Evolutionary conservation across 345 rosid genomes (phyloP).

Genomic region (Balakata baccata): DNA sequence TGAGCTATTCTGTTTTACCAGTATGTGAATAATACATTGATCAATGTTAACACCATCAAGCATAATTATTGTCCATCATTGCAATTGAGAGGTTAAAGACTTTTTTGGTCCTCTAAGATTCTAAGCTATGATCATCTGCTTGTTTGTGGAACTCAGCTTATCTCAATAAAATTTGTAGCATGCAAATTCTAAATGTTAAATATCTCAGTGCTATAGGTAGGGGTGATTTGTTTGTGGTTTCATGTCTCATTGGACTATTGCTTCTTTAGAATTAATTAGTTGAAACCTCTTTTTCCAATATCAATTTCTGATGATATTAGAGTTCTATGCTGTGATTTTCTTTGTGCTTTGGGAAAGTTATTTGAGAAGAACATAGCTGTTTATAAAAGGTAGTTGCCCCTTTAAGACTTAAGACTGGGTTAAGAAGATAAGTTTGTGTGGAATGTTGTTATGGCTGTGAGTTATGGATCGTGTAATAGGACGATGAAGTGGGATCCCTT

Average conservation of each 20-base stretch:
- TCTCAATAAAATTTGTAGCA: neutral
- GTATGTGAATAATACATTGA: neutral
- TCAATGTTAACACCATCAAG: neutral
- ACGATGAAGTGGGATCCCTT: too few species aligned
- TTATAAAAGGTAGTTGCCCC: neutral
- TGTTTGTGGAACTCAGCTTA: neutral
- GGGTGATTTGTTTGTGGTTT: neutral
- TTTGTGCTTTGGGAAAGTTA: neutral
- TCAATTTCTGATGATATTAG: neutral
- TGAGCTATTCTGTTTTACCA: neutral
- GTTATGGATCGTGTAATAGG: too few species aligned
- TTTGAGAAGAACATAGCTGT: neutral
- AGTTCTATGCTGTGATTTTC: neutral
- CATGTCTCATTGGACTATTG: neutral
- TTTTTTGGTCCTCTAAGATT: neutral
- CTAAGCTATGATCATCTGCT: neutral
- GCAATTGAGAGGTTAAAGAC: neutral
- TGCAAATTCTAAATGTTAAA: neutral
- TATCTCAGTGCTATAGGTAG: neutral
- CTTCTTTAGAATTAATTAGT: neutral
- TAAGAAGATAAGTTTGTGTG: neutral
- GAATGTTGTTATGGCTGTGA: neutral
- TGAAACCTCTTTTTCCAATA: neutral
- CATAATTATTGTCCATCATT: neutral
- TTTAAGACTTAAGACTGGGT: neutral